These are phyloP conservation scores for Athelia sp. DNA, from an alignment of 1,284 basidiomycete species.

Conservation along the genomic window DNA sequence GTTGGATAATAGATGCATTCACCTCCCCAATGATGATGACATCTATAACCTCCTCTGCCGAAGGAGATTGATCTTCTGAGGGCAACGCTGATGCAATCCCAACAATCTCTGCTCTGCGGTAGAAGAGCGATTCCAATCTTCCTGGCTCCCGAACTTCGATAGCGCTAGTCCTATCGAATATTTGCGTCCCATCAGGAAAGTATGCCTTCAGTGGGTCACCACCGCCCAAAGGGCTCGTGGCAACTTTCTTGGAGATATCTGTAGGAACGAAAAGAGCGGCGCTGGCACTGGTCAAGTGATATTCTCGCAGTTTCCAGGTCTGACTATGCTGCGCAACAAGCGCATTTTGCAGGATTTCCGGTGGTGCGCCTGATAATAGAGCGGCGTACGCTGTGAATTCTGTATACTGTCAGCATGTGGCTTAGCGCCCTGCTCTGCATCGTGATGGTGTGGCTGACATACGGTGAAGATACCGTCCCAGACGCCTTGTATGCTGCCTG, in stretches of 20 bases:
- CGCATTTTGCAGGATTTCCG: slow-evolving; percentile 48
- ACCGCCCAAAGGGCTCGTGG: slow-evolving; percentile 11
- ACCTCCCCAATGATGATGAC: slow-evolving; percentile 71
- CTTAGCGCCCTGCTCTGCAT: not conserved
- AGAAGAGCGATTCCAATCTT: slow-evolving; percentile 20
- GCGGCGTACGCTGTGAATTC: slow-evolving; percentile 65
- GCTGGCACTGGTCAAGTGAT: slow-evolving; percentile 40
- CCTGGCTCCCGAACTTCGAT: slow-evolving; percentile 16
- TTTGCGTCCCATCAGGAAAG: slow-evolving; percentile 16
- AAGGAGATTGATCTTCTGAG: slow-evolving; percentile 2
- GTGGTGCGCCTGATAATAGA: slow-evolving; percentile 58
- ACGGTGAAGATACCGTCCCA: slow-evolving; percentile 78
- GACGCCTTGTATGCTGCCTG: slow-evolving; percentile 65
- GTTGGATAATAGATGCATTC: slow-evolving; percentile 9
- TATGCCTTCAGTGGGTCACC: slow-evolving; percentile 31
- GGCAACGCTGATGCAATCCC: not conserved
- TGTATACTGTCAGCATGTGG: slow-evolving; percentile 47
- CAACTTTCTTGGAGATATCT: slow-evolving; percentile 7
- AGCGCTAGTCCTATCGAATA: slow-evolving; percentile 15
- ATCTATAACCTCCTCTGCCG: slow-evolving; percentile 39
- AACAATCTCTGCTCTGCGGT: slow-evolving; percentile 28
- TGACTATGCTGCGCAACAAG: slow-evolving; percentile 67
- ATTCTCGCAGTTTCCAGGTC: slow-evolving; percentile 72
- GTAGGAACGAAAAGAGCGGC: not conserved
- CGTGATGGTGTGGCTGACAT: slow-evolving; percentile 17